A percentile compares a stretch with the other conserved stretches of the same genome.
These are phyloP conservation scores for Wickerhamiella shivajii DNA, from an alignment of 805 yeast genomes.

Conservation along the genomic window DNA sequence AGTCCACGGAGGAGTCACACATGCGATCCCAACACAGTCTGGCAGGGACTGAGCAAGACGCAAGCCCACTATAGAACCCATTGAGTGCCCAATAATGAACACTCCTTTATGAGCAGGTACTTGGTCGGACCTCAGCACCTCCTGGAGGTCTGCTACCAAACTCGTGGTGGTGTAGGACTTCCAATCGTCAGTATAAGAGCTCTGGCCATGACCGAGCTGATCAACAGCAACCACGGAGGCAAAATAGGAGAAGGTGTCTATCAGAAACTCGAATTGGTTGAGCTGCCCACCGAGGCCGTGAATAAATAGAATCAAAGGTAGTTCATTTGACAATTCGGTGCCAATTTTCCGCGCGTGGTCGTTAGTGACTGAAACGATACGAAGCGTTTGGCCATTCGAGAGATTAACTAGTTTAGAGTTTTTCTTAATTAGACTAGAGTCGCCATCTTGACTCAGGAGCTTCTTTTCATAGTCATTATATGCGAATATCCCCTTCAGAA, in stretches of 20 bases:
- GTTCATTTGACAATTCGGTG: slow-evolving; percentile 1
- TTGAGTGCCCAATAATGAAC: slow-evolving; percentile 8
- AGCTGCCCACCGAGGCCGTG: slow-evolving; percentile 90
- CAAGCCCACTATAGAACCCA: slow-evolving; percentile 21
- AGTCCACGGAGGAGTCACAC: slow-evolving; percentile 3
- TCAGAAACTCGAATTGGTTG: slow-evolving; percentile 65
- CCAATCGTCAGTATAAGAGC: slow-evolving; percentile 20
- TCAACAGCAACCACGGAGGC: slow-evolving; percentile 59
- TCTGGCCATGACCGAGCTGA: slow-evolving; percentile 73
- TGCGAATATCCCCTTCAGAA: slow-evolving; percentile 3
- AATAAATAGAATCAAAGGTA: slow-evolving; percentile 51
- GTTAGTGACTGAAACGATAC: slow-evolving; percentile 5
- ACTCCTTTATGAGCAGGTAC: slow-evolving; percentile 55
- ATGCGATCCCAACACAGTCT: slow-evolving; percentile 5
- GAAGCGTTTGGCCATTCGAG: background rate
- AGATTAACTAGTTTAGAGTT: background rate
- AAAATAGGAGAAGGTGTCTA: slow-evolving; percentile 46
- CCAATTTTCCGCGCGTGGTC: slow-evolving; percentile 4
- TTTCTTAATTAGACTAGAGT: slow-evolving; percentile 2
- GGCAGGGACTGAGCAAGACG: slow-evolving; percentile 28
- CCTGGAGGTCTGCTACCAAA: slow-evolving; percentile 9
- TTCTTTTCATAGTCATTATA: slow-evolving; percentile 4
- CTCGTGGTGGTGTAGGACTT: slow-evolving; percentile 19
- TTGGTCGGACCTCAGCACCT: slow-evolving; percentile 12
- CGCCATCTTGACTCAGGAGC: slow-evolving; percentile 1